Evolutionary conservation across 2,329 filamentous ascomycete genomes (phyloP).

Genomic region (Taxawa tesnikishii): DNA sequence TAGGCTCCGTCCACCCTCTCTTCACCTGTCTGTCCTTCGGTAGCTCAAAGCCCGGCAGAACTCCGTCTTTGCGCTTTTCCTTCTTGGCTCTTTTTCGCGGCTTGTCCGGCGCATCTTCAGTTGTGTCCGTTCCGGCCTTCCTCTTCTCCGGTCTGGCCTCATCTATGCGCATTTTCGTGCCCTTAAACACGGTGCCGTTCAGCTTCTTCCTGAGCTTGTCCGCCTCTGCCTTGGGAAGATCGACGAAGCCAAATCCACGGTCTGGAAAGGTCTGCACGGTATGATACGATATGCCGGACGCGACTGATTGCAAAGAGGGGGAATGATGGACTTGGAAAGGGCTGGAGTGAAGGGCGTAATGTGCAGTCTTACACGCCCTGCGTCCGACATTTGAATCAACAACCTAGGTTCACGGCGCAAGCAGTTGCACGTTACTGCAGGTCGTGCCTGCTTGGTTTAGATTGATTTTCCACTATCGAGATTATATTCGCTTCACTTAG

Average conservation of each 20-base stretch:
- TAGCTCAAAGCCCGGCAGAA: slow-evolving; percentile 59
- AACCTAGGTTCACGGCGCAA: no score
- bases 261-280: slow-evolving; percentile 78
- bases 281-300: slow-evolving; percentile 81
- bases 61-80: slow-evolving; percentile 37
- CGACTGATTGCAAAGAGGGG: slow-evolving; percentile 50
- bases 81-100: slow-evolving; percentile 39
- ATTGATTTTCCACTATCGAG: no score
- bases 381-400: slow-evolving; percentile 6
- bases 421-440: no score
- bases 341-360: slow-evolving; percentile 74
- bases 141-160: slow-evolving; percentile 57
- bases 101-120: slow-evolving; percentile 20
- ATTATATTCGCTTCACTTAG: no score
- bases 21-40: slow-evolving; percentile 67
- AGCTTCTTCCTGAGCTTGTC: slow-evolving; percentile 88
- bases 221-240: slow-evolving; percentile 68
- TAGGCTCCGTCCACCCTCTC: slow-evolving; percentile 64
- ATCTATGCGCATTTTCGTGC: slow-evolving; percentile 74
- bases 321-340: slow-evolving; percentile 60
- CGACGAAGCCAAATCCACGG: slow-evolving; percentile 78
- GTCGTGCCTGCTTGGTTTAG: no score
- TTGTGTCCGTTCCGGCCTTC: slow-evolving; percentile 18
- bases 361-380: slow-evolving; percentile 52
- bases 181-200: slow-evolving; percentile 74